These are phyloP conservation scores for Limnomonas spitsbergensis DNA, from an alignment of 139 green algal genomes.

Conservation along the genomic window DNA sequence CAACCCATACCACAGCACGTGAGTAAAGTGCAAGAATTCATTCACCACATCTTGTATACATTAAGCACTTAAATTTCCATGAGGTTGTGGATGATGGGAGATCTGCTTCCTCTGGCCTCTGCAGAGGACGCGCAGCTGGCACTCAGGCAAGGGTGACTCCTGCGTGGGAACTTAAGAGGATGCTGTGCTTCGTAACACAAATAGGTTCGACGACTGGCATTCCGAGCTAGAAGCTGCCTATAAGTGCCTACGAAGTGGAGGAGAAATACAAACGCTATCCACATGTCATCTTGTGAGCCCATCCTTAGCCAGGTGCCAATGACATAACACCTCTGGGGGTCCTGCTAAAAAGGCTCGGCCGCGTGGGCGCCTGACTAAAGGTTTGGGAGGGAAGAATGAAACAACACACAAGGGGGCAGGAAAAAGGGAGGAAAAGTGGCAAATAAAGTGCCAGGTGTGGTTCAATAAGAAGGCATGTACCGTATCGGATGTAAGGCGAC, in stretches of 20 bases:
- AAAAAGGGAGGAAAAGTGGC: no score
- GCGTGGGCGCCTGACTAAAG: no score
- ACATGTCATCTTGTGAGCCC: constrained; percentile 60
- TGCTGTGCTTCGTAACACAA: constrained; percentile 69
- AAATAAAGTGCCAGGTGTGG: no score
- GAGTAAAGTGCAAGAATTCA: constrained; percentile 11
- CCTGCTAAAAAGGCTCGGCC: no score
- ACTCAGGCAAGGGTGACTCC: constrained; percentile 5
- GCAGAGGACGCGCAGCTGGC: not conserved
- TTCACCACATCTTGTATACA: not conserved
- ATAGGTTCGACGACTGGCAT: constrained; percentile 89
- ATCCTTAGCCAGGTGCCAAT: constrained; percentile 66
- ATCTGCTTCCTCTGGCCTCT: not conserved
- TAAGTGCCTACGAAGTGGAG: constrained; percentile 74
- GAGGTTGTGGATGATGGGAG: constrained; percentile 30
- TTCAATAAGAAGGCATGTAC: no score
- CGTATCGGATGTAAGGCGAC: no score
- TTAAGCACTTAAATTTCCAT: not conserved
- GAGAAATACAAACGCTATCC: constrained; percentile 81
- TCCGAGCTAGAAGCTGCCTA: constrained; percentile 78
- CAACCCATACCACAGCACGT: constrained; percentile 64
- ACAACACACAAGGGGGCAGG: no score
- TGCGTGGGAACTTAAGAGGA: constrained; percentile 64
- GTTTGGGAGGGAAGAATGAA: no score
- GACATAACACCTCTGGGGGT: no score